Percentiles rank a stretch among this genome's conserved stretches.
Conservation (phyloP, 2,329 filamentous ascomycete genomes). For the Cephalotrichum gorgonifer region DNA sequence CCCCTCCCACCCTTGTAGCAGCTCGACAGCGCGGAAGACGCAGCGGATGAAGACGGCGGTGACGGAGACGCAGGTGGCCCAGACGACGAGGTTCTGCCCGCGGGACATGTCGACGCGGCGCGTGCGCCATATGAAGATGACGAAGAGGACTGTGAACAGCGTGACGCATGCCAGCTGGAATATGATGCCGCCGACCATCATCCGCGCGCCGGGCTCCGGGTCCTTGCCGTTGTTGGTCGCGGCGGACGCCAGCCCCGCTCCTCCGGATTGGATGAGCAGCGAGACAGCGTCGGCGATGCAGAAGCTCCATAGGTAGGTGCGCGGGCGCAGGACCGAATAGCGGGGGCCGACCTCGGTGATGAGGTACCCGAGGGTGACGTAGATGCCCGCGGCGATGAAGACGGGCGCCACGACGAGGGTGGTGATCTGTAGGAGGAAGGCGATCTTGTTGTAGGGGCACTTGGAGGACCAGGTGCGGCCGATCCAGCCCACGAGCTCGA, state of each 20-base stretch:
- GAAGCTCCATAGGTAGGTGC: slow-evolving; percentile 34
- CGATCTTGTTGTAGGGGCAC: slow-evolving; percentile 35
- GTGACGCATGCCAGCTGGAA: slow-evolving; percentile 38
- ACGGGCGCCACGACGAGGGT: slow-evolving; percentile 32
- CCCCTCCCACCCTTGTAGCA: slow-evolving; percentile 36
- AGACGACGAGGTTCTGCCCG: slow-evolving; percentile 14
- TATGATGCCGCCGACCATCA: slow-evolving; percentile 38
- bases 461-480: slow-evolving; percentile 34
- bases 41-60: slow-evolving; percentile 33
- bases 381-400: slow-evolving; percentile 40
- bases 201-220: slow-evolving; percentile 30
- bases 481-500: slow-evolving; percentile 35
- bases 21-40: slow-evolving; percentile 38
- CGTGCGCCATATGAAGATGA: slow-evolving; percentile 25
- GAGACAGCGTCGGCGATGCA: background rate
- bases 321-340: slow-evolving; percentile 25
- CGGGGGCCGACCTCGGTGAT: slow-evolving; percentile 32
- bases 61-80: slow-evolving; percentile 28
- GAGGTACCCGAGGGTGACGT: slow-evolving; percentile 35
- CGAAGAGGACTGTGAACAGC: slow-evolving; percentile 28
- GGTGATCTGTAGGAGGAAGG: slow-evolving; percentile 40
- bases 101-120: slow-evolving; percentile 19
- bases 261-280: slow-evolving; percentile 30
- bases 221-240: slow-evolving; percentile 19
- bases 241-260: too few relatives aligned